A percentile compares a stretch with the other conserved stretches of the same genome.
Conservation (phyloP, 2,329 filamentous ascomycete species). For the Sporothrix mexicana region DNA sequence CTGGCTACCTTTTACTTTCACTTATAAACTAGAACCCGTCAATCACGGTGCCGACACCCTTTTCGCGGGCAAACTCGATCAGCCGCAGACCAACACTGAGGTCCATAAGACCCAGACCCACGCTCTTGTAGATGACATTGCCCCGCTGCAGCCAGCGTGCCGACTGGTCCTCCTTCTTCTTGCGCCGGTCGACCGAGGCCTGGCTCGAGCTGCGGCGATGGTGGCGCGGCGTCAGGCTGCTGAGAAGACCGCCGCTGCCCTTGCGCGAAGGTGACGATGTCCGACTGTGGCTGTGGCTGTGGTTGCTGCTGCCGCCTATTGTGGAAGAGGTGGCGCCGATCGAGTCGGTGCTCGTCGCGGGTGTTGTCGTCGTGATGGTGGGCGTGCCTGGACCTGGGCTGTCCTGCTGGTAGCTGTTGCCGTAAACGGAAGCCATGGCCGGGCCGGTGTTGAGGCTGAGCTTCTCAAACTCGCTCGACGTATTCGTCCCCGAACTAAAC, state of each 20-base stretch:
- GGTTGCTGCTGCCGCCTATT: background rate
- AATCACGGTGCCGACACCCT: constrained; percentile 60
- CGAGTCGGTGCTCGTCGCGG: constrained; percentile 33
- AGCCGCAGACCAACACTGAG: constrained; percentile 65
- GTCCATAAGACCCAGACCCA: constrained; percentile 71
- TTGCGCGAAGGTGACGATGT: constrained; percentile 33
- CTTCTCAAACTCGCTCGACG: constrained; percentile 33
- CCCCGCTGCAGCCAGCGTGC: constrained; percentile 63
- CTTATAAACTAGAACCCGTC: constrained; percentile 53
- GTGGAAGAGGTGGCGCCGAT: background rate
- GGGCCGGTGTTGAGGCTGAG: constrained; percentile 30
- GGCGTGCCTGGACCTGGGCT: background rate
- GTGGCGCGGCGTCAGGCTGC: constrained; percentile 36
- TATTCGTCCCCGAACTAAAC: background rate
- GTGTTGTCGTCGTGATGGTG: constrained; percentile 17
- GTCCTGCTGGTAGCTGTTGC: constrained; percentile 5
- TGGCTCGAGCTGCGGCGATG: constrained; percentile 45
- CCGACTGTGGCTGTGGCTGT: constrained; percentile 22
- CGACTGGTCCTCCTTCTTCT: constrained; percentile 54
- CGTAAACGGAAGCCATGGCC: constrained; percentile 34
- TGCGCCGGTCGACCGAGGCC: constrained; percentile 38
- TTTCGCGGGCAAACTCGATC: constrained; percentile 60
- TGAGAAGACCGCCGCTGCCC: constrained; percentile 21
- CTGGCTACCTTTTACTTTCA: background rate
- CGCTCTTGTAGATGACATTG: constrained; percentile 72